Evolutionary conservation across 23 red algal genomes (phyloP).

Genomic region (Gracilaria vermiculophylla): DNA sequence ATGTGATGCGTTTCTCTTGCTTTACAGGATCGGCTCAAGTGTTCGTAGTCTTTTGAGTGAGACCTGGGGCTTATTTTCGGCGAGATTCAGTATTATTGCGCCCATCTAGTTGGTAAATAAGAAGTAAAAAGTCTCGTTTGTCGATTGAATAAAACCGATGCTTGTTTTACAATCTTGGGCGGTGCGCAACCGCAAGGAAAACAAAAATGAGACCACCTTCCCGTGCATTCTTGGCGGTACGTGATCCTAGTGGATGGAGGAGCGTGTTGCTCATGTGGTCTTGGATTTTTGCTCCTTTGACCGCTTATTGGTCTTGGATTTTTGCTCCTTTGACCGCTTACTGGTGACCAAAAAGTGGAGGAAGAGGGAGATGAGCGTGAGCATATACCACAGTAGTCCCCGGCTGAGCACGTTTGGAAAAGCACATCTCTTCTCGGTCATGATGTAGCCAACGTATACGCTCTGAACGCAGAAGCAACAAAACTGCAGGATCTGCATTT

Average conservation of each 20-base stretch:
- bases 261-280: neutral
- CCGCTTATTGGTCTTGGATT: constrained; percentile 54
- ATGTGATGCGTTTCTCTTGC: neutral
- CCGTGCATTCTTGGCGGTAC: neutral
- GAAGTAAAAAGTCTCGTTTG: constrained; percentile 10
- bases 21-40: neutral
- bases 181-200: neutral
- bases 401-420: constrained; percentile 64
- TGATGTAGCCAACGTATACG: constrained; percentile 76
- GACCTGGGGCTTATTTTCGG: constrained; percentile 5
- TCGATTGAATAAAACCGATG: neutral
- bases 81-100: neutral
- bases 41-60: neutral
- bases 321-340: constrained; percentile 56
- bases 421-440: constrained; percentile 45
- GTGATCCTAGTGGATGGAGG: neutral
- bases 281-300: constrained; percentile 44
- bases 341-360: constrained; percentile 72
- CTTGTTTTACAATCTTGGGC: neutral
- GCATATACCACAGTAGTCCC: constrained; percentile 86
- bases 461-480: constrained; percentile 67
- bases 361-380: constrained; percentile 81
- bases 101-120: constrained; percentile 6
- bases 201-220: neutral
- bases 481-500: constrained; percentile 79